Conservation (phyloP, 2,329 filamentous ascomycete genomes). For the Monilinia fructigena region DNA sequence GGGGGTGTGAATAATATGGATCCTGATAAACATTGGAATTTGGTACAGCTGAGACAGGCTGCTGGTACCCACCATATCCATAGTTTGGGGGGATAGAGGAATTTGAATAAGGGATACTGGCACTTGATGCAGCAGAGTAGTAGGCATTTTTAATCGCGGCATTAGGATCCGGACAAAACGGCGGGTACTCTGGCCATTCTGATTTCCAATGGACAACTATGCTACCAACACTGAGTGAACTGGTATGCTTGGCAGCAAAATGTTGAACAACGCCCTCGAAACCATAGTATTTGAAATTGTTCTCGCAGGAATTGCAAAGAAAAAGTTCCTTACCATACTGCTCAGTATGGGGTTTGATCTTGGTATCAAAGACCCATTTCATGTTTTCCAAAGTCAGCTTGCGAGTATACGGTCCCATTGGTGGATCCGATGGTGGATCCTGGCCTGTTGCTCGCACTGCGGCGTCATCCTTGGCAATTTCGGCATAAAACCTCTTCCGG, state of each 20-base stretch:
- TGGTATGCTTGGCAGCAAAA: slow-evolving; percentile 79
- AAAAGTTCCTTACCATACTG: slow-evolving; percentile 69
- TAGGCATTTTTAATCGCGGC: slow-evolving; percentile 39
- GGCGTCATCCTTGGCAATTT: slow-evolving; percentile 54
- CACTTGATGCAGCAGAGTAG: slow-evolving; percentile 39
- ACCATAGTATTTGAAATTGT: slow-evolving; percentile 64
- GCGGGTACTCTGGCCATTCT: slow-evolving; percentile 75
- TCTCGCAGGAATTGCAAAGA: slow-evolving; percentile 68
- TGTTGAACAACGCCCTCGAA: slow-evolving; percentile 81
- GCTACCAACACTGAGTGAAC: slow-evolving; percentile 65
- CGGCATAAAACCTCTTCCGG: slow-evolving; percentile 63
- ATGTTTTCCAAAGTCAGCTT: slow-evolving; percentile 77
- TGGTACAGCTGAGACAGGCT: slow-evolving; percentile 29
- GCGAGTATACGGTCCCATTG: slow-evolving; percentile 55
- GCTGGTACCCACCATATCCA: slow-evolving; percentile 40
- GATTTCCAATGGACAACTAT: slow-evolving; percentile 76
- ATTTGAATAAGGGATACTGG: slow-evolving; percentile 39
- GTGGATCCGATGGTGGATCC: slow-evolving; percentile 48
- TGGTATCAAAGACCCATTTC: slow-evolving; percentile 80
- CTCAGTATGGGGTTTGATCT: slow-evolving; percentile 69
- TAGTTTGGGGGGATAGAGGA: slow-evolving; percentile 40
- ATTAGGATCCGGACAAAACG: slow-evolving; percentile 64
- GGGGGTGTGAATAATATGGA: slow-evolving; percentile 40
- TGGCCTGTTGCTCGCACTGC: slow-evolving; percentile 48
- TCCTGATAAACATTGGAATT: slow-evolving; percentile 37